Evolutionary conservation across 1,284 basidiomycete genomes (phyloP).

Genomic region (Afroboletus lepidellus): DNA sequence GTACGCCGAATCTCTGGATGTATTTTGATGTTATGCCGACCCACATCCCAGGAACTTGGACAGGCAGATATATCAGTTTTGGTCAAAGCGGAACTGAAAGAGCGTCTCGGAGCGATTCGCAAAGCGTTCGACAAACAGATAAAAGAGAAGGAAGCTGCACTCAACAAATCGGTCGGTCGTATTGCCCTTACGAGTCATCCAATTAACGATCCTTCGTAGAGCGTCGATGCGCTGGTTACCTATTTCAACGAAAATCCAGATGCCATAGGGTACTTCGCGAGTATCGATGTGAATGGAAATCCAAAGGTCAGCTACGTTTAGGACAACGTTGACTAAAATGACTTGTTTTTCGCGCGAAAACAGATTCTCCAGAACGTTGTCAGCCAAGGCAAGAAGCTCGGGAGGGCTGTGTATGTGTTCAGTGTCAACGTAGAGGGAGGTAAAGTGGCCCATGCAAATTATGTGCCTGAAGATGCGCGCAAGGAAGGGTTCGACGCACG

Average conservation of each 20-base stretch:
- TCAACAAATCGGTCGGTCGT: constrained; percentile 72
- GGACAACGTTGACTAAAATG: background rate
- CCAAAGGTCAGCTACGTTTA: constrained; percentile 56
- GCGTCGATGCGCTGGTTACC: constrained; percentile 64
- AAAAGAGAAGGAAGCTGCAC: constrained; percentile 79
- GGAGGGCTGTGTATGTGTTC: constrained; percentile 89
- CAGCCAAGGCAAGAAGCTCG: constrained; percentile 74
- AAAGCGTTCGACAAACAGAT: constrained; percentile 84
- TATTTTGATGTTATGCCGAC: constrained; percentile 4
- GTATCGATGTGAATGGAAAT: constrained; percentile 76
- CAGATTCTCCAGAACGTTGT: constrained; percentile 76
- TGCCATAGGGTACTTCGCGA: constrained; percentile 65
- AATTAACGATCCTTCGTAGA: constrained; percentile 41
- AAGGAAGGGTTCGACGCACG: constrained; percentile 74
- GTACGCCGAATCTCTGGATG: constrained; percentile 46
- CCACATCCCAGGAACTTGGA: constrained; percentile 70
- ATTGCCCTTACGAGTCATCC: background rate
- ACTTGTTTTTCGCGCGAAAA: constrained; percentile 8
- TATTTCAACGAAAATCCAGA: constrained; percentile 80
- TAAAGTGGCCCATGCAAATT: constrained; percentile 90
- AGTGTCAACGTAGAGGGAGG: constrained; percentile 66
- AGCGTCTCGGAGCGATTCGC: constrained; percentile 68
- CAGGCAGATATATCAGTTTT: constrained; percentile 88
- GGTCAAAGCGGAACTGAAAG: constrained; percentile 79
- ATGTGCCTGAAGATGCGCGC: constrained; percentile 66